Evolutionary conservation across 108 stramenopile species (phyloP), one percentile per base, ranked within the genome.

Genomic region (Fragilaria crotonensis): DNA sequence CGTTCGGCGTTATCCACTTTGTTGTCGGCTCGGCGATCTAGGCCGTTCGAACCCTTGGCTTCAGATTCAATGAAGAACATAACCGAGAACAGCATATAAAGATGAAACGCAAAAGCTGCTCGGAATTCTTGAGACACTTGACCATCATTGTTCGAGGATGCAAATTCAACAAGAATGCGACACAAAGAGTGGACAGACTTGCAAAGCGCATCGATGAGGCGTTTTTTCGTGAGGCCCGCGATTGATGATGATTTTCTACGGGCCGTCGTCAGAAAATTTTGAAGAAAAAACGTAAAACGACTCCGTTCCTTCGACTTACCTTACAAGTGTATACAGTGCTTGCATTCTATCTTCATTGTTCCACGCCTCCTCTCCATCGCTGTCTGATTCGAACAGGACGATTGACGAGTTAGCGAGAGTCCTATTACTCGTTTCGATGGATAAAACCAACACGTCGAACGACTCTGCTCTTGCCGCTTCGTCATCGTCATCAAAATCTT

Each of bases 81-180:
- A 50, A 90, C 52, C 1, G 93, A 80, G 63, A 82, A 94, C 21
- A 94, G 75, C 87, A 90, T 88, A 83, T 94, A 94, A 45, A 89
- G 50, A 60, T 90, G 93, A 57, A 77, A 83, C 14, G 84, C 73
- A 48, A 78, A 68, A 5, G 87, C 87, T 64, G 88, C 86, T 28
- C 84, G 77, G 54, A 89, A 89, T 46, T 57, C 50, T 56, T 85
- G 85, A 45, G 83, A 55, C 17, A 89, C 79, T n/a, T 76, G 71
- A 48, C 44, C 50, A 25, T 4, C 33, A 18, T 55, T 45, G 31
- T 49, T 48, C 9, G 51, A 26, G 27, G 46, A 47, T 46, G 63
- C 28, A 31, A 25, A 21, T 0, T 14, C 47, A 60, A 60, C 65
- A 4, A 84, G 54, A 18, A 78, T 63, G 5, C 57, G 59, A 52